Evolutionary conservation across 352 stramenopile genomes (phyloP).

Genomic region (Pythium monospermum): DNA sequence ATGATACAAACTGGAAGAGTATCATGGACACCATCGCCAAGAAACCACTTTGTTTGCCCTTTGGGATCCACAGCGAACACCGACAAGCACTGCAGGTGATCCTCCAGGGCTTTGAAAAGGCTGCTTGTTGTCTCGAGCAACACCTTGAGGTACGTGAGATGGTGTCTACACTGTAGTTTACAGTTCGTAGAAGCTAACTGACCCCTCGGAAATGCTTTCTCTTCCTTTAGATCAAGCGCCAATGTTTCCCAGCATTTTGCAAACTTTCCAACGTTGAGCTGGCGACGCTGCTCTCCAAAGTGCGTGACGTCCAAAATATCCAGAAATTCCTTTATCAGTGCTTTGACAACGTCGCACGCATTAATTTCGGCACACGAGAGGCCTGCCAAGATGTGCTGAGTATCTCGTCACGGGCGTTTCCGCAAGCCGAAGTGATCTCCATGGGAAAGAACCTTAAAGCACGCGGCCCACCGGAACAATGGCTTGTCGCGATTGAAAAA

Average conservation of each 20-base stretch:
- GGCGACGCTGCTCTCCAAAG: conserved; percentile 40
- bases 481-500: conserved; percentile 54
- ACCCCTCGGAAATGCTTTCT: not conserved
- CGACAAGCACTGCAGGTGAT: conserved; percentile 34
- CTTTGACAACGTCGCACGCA: conserved; percentile 62
- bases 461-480: conserved; percentile 59
- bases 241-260: conserved; percentile 59
- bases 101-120: conserved; percentile 48
- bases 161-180: not conserved
- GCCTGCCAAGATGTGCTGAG: conserved; percentile 58
- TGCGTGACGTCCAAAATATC: conserved; percentile 39
- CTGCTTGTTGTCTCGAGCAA: conserved; percentile 41
- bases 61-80: conserved; percentile 44
- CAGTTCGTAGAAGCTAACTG: too few relatives aligned
- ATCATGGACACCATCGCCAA: conserved; percentile 47
- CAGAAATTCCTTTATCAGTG: conserved; percentile 55
- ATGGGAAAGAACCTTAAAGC: conserved; percentile 79
- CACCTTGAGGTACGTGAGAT: conserved; percentile 37
- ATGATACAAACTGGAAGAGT: conserved; percentile 45
- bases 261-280: conserved; percentile 60
- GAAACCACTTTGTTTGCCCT: conserved; percentile 45
- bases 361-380: conserved; percentile 53
- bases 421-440: conserved; percentile 34
- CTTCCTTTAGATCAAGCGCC: conserved; percentile 33
- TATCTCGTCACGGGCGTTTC: conserved; percentile 32